phyloP scores from a whole-genome alignment of 805 yeast species.

The Candida railenensis region DNA sequence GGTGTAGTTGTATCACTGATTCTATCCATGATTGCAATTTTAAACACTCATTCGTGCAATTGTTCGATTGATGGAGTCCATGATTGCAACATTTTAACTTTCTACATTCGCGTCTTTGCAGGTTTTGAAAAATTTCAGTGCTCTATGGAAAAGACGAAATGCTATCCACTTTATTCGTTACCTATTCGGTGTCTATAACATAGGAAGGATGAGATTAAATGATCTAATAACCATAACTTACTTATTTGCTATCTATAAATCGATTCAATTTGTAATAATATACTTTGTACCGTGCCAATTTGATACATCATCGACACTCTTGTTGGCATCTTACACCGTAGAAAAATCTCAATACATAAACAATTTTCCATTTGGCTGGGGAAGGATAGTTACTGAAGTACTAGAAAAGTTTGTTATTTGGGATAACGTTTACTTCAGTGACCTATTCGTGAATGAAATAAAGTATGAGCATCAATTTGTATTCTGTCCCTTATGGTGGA shows the following conservation, averaged over 20 bases:
- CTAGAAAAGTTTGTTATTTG: slow-evolving; percentile 64
- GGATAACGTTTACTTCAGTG: slow-evolving; percentile 81
- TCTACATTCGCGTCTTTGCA: too few relatives aligned
- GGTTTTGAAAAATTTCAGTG: too few relatives aligned
- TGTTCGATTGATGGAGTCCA: too few relatives aligned
- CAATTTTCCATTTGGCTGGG: neutral
- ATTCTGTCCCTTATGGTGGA: slow-evolving; percentile 77
- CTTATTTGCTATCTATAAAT: slow-evolving; percentile 32
- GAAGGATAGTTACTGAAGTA: slow-evolving; percentile 15
- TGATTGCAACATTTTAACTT: too few relatives aligned
- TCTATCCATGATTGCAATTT: too few relatives aligned
- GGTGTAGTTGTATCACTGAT: too few relatives aligned
- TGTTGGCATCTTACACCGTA: slow-evolving; percentile 22
- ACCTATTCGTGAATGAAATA: slow-evolving; percentile 48
- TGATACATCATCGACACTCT: slow-evolving; percentile 46
- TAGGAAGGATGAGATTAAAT: neutral
- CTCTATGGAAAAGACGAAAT: too few relatives aligned
- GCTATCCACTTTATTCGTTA: too few relatives aligned
- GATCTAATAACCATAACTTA: neutral
- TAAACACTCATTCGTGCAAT: too few relatives aligned
- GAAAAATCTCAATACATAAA: slow-evolving; percentile 7
- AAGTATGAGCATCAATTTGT: slow-evolving; percentile 90
- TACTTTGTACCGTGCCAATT: slow-evolving; percentile 44
- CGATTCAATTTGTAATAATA: slow-evolving; percentile 36
- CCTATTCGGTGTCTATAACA: neutral